Percentiles rank a stretch among this genome's conserved stretches.
These are phyloP conservation scores for Scedosporium apiospermum DNA, from an alignment of 2,329 filamentous ascomycete species.

Conservation along the genomic window DNA sequence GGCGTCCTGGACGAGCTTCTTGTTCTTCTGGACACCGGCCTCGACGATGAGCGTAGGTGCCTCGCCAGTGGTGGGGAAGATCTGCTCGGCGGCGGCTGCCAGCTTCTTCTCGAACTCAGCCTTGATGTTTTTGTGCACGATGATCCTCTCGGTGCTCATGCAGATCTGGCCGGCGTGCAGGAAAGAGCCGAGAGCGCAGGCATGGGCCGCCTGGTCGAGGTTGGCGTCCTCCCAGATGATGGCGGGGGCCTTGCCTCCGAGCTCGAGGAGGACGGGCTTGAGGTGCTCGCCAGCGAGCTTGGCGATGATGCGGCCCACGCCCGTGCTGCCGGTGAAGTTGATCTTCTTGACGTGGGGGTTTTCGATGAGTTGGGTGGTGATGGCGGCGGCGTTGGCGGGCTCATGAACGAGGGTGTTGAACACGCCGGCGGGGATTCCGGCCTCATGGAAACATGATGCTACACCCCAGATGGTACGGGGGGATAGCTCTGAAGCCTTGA, in stretches of 20 bases:
- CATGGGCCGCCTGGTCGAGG: slow-evolving; percentile 57
- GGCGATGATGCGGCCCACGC: slow-evolving; percentile 64
- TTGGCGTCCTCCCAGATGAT: slow-evolving; percentile 77
- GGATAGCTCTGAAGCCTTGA: slow-evolving; percentile 62
- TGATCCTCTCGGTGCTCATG: slow-evolving; percentile 73
- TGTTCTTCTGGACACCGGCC: slow-evolving; percentile 56
- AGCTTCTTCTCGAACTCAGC: slow-evolving; percentile 37
- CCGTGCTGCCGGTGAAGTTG: slow-evolving; percentile 76
- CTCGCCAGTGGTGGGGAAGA: slow-evolving; percentile 48
- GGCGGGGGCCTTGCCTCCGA: slow-evolving; percentile 73
- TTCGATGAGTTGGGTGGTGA: slow-evolving; percentile 60
- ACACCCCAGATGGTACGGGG: slow-evolving; percentile 57
- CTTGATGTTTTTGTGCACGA: slow-evolving; percentile 41
- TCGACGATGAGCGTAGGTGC: slow-evolving; percentile 61
- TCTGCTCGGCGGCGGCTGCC: slow-evolving; percentile 24
- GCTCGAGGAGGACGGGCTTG: slow-evolving; percentile 72
- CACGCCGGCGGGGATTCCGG: slow-evolving; percentile 65
- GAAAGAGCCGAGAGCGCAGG: slow-evolving; percentile 62
- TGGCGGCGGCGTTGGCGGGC: slow-evolving; percentile 53
- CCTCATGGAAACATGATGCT: slow-evolving; percentile 56
- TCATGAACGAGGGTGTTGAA: slow-evolving; percentile 63
- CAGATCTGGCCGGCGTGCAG: slow-evolving; percentile 72
- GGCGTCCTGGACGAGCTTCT: slow-evolving; percentile 58
- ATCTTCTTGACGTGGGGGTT: slow-evolving; percentile 64
- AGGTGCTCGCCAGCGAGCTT: slow-evolving; percentile 60